Percentiles rank a stretch among this genome's conserved stretches.
phyloP scores from a whole-genome alignment of 2,329 filamentous ascomycete genomes.

The Tolypocladium sp. region DNA sequence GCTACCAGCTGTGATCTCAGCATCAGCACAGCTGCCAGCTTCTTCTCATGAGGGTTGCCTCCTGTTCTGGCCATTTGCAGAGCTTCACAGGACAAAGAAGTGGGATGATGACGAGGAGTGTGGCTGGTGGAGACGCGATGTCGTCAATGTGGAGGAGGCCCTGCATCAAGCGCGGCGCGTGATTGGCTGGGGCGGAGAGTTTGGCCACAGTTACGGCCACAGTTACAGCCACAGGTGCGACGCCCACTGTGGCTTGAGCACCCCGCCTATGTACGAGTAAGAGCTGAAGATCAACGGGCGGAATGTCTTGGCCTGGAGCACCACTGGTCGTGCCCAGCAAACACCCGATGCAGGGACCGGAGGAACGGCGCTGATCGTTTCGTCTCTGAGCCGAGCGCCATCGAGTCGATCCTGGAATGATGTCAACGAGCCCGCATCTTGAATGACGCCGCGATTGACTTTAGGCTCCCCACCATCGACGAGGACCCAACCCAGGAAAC shows the following conservation, averaged over 20 bases:
- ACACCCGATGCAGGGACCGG: not conserved
- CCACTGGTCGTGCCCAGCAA: not conserved
- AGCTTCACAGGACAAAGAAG: not conserved
- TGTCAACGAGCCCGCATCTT: not conserved
- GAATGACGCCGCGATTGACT: too few relatives aligned
- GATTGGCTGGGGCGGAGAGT: not conserved
- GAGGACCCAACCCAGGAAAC: not conserved
- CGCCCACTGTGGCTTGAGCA: not conserved
- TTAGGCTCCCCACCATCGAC: too few relatives aligned
- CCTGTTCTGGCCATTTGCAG: not conserved
- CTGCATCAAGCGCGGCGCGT: too few relatives aligned
- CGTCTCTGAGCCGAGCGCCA: not conserved
- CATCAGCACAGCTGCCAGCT: not conserved
- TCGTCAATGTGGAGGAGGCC: not conserved
- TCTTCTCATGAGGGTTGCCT: not conserved
- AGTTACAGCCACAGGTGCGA: not conserved
- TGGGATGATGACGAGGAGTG: not conserved
- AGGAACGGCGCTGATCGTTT: not conserved
- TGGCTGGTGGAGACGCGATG: not conserved
- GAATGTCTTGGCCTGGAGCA: too few relatives aligned
- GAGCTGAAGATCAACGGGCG: too few relatives aligned
- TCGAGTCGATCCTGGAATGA: not conserved
- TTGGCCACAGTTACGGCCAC: not conserved
- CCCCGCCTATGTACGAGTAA: too few relatives aligned
- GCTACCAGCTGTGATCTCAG: not conserved